These are phyloP conservation scores for Glonium stellatum DNA, from an alignment of 495 filamentous ascomycete species.

Conservation along the genomic window DNA sequence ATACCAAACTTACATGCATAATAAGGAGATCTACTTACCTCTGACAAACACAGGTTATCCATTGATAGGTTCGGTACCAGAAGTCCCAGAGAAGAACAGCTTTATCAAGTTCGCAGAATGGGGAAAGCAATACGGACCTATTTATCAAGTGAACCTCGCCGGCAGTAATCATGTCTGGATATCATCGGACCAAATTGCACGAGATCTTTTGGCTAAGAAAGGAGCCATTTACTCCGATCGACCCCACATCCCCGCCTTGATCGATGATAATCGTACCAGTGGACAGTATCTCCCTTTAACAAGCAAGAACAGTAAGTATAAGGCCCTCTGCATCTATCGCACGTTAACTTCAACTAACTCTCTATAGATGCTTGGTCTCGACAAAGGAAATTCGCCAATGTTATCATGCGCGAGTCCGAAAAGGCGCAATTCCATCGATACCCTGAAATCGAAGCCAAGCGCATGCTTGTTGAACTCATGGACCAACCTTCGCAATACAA, in stretches of 20 bases:
- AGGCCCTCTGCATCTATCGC: not conserved
- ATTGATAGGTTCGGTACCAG: slow-evolving; percentile 52
- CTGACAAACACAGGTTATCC: slow-evolving; percentile 33
- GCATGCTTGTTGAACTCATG: slow-evolving; percentile 43
- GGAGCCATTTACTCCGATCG: slow-evolving; percentile 57
- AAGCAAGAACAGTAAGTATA: slow-evolving; percentile 42
- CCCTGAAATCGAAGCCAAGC: slow-evolving; percentile 48
- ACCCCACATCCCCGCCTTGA: slow-evolving; percentile 41
- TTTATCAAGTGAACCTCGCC: slow-evolving; percentile 54
- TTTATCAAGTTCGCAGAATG: slow-evolving; percentile 58
- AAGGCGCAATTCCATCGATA: slow-evolving; percentile 44
- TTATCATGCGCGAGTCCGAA: slow-evolving; percentile 46
- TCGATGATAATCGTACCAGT: slow-evolving; percentile 48
- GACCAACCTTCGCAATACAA: slow-evolving; percentile 44
- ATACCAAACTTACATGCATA: not conserved
- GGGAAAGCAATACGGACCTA: slow-evolving; percentile 55
- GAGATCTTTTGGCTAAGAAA: slow-evolving; percentile 54
- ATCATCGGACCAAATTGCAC: slow-evolving; percentile 48
- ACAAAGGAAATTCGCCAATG: slow-evolving; percentile 52
- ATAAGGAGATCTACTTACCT: slow-evolving; percentile 4
- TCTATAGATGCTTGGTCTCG: slow-evolving; percentile 48
- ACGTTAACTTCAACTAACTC: slow-evolving; percentile 15
- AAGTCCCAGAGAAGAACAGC: slow-evolving; percentile 45
- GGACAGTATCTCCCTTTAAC: slow-evolving; percentile 51
- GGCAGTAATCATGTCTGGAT: slow-evolving; percentile 54